These are phyloP conservation scores for Metschnikowia drakensbergensis DNA, from an alignment of 805 yeast genomes.

Conservation along the genomic window DNA sequence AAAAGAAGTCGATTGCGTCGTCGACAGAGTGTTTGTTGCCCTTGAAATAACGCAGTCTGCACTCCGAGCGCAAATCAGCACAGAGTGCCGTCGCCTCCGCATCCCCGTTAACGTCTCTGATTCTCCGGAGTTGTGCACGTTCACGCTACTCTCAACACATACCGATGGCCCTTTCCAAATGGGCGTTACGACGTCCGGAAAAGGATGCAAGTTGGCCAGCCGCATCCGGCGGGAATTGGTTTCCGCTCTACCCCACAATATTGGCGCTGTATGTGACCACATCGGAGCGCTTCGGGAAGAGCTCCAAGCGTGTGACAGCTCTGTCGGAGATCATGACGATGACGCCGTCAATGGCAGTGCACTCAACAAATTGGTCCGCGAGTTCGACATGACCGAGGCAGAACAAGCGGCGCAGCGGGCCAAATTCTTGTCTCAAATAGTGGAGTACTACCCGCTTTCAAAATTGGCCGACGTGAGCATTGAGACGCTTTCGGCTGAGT, in stretches of 20 bases:
- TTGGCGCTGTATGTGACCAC: constrained; percentile 63
- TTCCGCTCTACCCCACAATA: constrained; percentile 59
- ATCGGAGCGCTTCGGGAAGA: constrained; percentile 62
- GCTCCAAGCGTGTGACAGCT: constrained; percentile 52
- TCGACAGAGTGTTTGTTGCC: constrained; percentile 74
- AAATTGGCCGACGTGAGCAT: constrained; percentile 58
- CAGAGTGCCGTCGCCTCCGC: constrained; percentile 54
- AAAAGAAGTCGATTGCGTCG: constrained; percentile 53
- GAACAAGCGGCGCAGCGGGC: constrained; percentile 56
- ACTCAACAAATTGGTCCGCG: constrained; percentile 60
- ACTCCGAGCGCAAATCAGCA: constrained; percentile 41
- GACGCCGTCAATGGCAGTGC: constrained; percentile 60
- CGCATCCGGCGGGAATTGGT: constrained; percentile 74
- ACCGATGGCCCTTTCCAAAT: constrained; percentile 71
- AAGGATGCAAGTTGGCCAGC: constrained; percentile 83
- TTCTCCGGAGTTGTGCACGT: constrained; percentile 66
- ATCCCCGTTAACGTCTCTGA: constrained; percentile 84
- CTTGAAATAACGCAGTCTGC: constrained; percentile 28
- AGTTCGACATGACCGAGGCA: constrained; percentile 51
- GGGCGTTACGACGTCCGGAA: constrained; percentile 82
- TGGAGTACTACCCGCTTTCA: constrained; percentile 81
- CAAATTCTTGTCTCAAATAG: constrained; percentile 84
- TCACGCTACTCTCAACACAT: constrained; percentile 70
- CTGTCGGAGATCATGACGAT: constrained; percentile 58
- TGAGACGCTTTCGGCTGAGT: constrained; percentile 50